Evolutionary conservation across 2,329 filamentous ascomycete genomes (phyloP).

Genomic region (Ophiostoma sp.): DNA sequence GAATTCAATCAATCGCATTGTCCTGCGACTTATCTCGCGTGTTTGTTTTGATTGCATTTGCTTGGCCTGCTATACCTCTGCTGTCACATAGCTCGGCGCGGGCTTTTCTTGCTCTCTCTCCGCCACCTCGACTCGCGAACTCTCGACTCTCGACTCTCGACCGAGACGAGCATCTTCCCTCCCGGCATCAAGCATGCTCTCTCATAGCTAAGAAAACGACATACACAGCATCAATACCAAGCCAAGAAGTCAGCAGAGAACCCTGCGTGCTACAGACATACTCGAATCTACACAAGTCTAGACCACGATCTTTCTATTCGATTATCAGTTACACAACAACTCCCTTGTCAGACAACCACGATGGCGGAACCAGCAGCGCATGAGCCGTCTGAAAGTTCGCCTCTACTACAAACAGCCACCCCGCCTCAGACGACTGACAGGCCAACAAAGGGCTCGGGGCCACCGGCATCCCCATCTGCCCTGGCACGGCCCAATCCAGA

Average conservation of each 20-base stretch:
- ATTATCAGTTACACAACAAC: background rate
- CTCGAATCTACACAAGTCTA: background rate
- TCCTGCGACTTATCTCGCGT: background rate
- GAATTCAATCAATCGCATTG: background rate
- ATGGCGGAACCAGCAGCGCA: background rate
- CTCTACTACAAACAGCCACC: slow-evolving; percentile 27
- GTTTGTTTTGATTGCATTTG: background rate
- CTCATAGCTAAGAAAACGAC: background rate
- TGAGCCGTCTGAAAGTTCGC: slow-evolving; percentile 26
- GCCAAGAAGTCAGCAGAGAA: background rate
- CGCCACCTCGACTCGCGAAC: background rate
- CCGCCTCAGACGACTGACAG: background rate
- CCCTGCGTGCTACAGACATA: background rate
- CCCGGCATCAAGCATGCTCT: background rate
- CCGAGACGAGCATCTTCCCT: background rate
- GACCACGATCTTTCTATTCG: background rate
- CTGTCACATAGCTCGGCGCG: background rate
- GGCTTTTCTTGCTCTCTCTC: background rate
- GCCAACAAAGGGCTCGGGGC: background rate
- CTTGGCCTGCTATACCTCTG: background rate
- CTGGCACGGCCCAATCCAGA: slow-evolving; percentile 28
- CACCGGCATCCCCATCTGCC: slow-evolving; percentile 23
- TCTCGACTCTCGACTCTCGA: background rate
- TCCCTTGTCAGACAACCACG: background rate
- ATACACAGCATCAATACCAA: background rate